Evolutionary conservation across 208 protist species (phyloP).

Genomic region (Leishmania major): DNA sequence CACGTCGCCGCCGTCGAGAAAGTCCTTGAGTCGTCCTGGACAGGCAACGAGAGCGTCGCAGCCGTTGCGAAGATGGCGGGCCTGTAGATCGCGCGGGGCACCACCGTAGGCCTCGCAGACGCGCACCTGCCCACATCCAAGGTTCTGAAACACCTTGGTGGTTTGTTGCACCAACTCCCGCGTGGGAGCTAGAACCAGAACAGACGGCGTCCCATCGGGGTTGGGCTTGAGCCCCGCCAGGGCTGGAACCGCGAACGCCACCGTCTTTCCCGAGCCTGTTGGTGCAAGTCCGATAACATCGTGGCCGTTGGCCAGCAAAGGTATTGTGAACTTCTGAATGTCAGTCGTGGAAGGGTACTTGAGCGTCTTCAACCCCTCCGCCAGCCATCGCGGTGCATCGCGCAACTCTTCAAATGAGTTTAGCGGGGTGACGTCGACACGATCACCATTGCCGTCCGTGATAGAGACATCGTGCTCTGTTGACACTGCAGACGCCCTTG

Average conservation of each 20-base stretch:
- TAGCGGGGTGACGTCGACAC: slow-evolving; percentile 64
- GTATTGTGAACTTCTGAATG: slow-evolving; percentile 91
- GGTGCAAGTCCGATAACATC: slow-evolving; percentile 97
- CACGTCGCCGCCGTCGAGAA: slow-evolving; percentile 92
- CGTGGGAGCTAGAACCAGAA: slow-evolving; percentile 98
- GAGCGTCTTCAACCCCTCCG: slow-evolving; percentile 51
- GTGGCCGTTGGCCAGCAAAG: slow-evolving; percentile 81
- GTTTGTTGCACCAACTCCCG: slow-evolving; percentile 99
- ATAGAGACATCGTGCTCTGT: slow-evolving; percentile 56
- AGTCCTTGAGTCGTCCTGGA: slow-evolving; percentile 97
- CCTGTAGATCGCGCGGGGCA: slow-evolving; percentile 64
- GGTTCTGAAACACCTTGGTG: slow-evolving; percentile 93
- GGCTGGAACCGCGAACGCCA: slow-evolving; percentile 98
- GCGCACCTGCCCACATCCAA: slow-evolving; percentile 53
- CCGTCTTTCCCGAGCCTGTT: slow-evolving; percentile 99
- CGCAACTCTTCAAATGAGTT: slow-evolving; percentile 58
- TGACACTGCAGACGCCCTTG: neutral
- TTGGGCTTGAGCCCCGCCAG: slow-evolving; percentile 53
- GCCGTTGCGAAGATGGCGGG: slow-evolving; percentile 57
- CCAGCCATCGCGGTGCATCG: slow-evolving; percentile 64
- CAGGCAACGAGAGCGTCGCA: slow-evolving; percentile 97
- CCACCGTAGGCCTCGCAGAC: slow-evolving; percentile 87
- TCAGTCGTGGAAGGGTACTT: slow-evolving; percentile 74
- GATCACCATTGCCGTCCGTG: slow-evolving; percentile 43
- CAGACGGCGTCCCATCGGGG: slow-evolving; percentile 62